These are phyloP conservation scores for Vaucheria bursata DNA, from an alignment of 352 stramenopile genomes.

Conservation along the genomic window DNA sequence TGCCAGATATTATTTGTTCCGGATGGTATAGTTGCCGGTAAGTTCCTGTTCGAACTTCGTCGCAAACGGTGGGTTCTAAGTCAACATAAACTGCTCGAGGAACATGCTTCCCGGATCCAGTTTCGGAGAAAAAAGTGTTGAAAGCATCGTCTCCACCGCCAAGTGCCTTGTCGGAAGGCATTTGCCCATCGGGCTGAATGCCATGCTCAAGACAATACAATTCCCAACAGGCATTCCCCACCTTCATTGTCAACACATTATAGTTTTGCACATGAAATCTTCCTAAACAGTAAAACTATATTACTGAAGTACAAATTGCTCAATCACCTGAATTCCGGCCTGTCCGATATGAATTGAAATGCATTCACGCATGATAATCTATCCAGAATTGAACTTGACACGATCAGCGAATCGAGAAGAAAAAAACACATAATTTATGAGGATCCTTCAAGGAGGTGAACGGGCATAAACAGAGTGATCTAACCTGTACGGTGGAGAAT, in stretches of 20 bases:
- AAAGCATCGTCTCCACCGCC: slow-evolving; percentile 87
- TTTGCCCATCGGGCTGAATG: slow-evolving; percentile 81
- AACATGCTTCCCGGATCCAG: slow-evolving; percentile 85
- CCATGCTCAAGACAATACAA: slow-evolving; percentile 80
- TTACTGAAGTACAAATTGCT: too few relatives aligned
- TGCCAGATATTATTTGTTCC: slow-evolving; percentile 95
- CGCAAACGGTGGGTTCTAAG: slow-evolving; percentile 92
- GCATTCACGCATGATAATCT: slow-evolving; percentile 74
- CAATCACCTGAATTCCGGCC: slow-evolving; percentile 76
- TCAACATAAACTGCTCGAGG: slow-evolving; percentile 93
- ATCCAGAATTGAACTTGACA: neutral
- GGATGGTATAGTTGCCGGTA: slow-evolving; percentile 95
- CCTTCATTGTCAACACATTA: too few relatives aligned
- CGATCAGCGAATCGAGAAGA: too few relatives aligned
- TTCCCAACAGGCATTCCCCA: slow-evolving; percentile 82
- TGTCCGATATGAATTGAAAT: slow-evolving; percentile 94
- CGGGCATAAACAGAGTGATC: too few relatives aligned
- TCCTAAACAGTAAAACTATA: too few relatives aligned
- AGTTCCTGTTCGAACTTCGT: slow-evolving; percentile 84
- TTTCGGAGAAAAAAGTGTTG: slow-evolving; percentile 82
- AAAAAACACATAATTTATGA: too few relatives aligned
- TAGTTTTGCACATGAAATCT: too few relatives aligned
- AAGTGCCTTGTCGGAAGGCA: slow-evolving; percentile 81
- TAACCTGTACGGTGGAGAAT: too few relatives aligned
- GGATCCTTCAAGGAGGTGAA: too few relatives aligned